These are phyloP conservation scores for Fusarium tupiense DNA, from an alignment of 2,329 filamentous ascomycete genomes.

Conservation along the genomic window DNA sequence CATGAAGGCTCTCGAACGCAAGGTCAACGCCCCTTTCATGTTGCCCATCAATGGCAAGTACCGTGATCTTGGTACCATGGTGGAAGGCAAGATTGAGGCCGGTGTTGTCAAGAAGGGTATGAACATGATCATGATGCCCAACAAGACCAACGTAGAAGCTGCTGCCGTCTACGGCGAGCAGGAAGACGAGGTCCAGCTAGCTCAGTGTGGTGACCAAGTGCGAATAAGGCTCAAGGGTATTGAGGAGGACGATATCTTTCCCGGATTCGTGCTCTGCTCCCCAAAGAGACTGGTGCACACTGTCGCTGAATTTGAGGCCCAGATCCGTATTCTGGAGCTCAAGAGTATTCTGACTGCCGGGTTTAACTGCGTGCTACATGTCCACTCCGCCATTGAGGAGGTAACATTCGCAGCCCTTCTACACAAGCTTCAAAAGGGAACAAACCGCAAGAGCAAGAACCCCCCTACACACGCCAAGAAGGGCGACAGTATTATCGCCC, in stretches of 20 bases:
- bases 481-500: constrained; percentile 87
- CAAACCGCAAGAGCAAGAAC: constrained; percentile 90
- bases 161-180: constrained; percentile 93
- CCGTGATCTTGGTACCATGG: constrained; percentile 95
- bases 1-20: constrained; percentile 93
- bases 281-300: constrained; percentile 93
- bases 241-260: constrained; percentile 96
- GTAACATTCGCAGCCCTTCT: constrained; percentile 89
- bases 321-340: constrained; percentile 93
- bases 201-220: constrained; percentile 93
- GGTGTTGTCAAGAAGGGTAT: constrained; percentile 92
- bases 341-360: constrained; percentile 94
- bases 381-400: constrained; percentile 97
- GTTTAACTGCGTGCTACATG: constrained; percentile 97
- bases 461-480: constrained; percentile 90
- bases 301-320: constrained; percentile 90
- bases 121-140: constrained; percentile 93
- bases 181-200: constrained; percentile 86
- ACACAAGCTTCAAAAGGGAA: constrained; percentile 96
- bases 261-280: constrained; percentile 95
- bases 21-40: constrained; percentile 98
- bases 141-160: constrained; percentile 82
- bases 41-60: constrained; percentile 98
- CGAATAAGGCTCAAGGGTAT: constrained; percentile 91
- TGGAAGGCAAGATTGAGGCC: constrained; percentile 97